These are phyloP conservation scores for Ophiostoma himal-ulmi DNA, from an alignment of 2,329 filamentous ascomycete species.

Conservation along the genomic window DNA sequence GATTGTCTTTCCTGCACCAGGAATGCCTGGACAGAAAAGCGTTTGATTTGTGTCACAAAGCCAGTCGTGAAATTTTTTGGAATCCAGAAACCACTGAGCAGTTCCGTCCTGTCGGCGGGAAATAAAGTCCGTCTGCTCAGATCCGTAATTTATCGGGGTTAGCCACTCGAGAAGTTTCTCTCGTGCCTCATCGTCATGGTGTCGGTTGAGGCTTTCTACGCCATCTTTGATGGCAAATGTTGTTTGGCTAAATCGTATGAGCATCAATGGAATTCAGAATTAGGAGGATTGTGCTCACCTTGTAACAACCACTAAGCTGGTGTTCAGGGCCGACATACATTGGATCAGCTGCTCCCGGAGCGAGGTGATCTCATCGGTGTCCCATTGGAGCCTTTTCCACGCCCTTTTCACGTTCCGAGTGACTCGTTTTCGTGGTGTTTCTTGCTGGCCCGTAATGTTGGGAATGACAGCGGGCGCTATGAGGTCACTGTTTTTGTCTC, in stretches of 20 bases:
- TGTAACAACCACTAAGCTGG: neutral
- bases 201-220: neutral
- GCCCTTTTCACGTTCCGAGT: neutral
- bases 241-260: neutral
- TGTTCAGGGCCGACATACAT: neutral
- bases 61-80: neutral
- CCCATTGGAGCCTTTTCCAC: neutral
- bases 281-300: neutral
- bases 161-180: neutral
- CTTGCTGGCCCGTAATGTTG: neutral
- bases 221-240: neutral
- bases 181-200: neutral
- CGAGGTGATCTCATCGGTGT: neutral
- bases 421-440: neutral
- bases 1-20: neutral
- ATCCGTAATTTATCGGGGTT: neutral
- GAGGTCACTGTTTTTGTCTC: neutral
- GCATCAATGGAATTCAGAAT: neutral
- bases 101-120: neutral
- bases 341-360: neutral
- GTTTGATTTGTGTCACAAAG: neutral
- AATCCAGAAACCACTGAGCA: neutral
- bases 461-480: neutral
- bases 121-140: neutral
- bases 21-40: constrained; percentile 1